Base-by-base conservation (phyloP, 495 filamentous ascomycete genomes). In the Podospora tetraspora region DNA sequence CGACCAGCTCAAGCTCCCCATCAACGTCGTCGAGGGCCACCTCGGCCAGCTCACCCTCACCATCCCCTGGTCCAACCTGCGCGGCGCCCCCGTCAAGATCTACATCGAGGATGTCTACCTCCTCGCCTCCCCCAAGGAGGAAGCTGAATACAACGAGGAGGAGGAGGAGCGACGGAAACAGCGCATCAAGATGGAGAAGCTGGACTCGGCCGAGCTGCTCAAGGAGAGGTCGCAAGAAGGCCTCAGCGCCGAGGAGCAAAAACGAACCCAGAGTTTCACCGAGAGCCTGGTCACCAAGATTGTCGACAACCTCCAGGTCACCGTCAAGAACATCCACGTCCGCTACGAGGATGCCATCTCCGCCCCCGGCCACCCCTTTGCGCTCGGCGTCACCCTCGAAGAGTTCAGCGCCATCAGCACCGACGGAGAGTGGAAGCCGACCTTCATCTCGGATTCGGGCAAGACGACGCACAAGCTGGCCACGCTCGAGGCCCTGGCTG, bases 271-370 rank as follows among this genome's bases (percentile, higher is more conserved):
- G 80, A 97, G 91, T 78, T 99, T 99, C 76, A 96, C 94, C 19
- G 89, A 95, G 71, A 97, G 93, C 77, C 79, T 99, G 67, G 88
- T 94, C 37, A 97, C 95, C 24, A 96, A 95, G 70, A 96, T 99
- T 72, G 91, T 98, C 70, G 94, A 99, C 82, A 99, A 99, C 75
- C 84, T 99, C 37, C 95, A 99, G 78, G 90, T 99, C 66, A 96
- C 89, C 24, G 90, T 99, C 76, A 98, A 96, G 84, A 97, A 97
- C 75, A 96, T 99, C 62, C 95, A 99, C 77, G 86, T 99, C 62
- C 90, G 95, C 69, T 99, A 98, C 78, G 95, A 99, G 77, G 95
- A 99, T 77, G 92, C 93, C n/a, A 91, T 98, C 70, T 92, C 94
- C 56, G 92, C 94, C 10, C 93, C 93, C 2, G 93, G 93, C 13